Evolutionary conservation across 495 filamentous ascomycete genomes (phyloP).

Genomic region (Xylaria scruposa): DNA sequence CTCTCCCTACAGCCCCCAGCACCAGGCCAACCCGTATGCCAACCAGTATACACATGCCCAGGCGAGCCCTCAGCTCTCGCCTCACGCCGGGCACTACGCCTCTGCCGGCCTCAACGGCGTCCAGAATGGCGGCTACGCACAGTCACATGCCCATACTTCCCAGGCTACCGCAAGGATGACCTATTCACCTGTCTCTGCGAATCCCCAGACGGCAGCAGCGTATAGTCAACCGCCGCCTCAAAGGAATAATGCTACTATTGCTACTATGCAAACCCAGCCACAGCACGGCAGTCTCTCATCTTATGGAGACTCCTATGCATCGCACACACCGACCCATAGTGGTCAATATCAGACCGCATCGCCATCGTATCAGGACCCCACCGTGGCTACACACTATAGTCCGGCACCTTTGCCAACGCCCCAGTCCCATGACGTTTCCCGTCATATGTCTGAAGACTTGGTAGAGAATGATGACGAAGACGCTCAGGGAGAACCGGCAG

Average conservation of each 20-base stretch:
- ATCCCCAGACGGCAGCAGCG: conserved; percentile 29
- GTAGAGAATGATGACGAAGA: conserved; percentile 39
- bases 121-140: conserved; percentile 35
- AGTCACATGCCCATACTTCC: conserved; percentile 35
- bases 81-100: conserved; percentile 36
- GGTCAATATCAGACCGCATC: conserved; percentile 33
- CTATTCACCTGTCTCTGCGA: conserved; percentile 38
- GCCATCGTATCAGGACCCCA: conserved; percentile 37
- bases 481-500: conserved; percentile 39
- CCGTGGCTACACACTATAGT: conserved; percentile 36
- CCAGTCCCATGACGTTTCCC: conserved; percentile 33
- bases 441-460: conserved; percentile 32
- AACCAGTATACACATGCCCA: conserved; percentile 39
- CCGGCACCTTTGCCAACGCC: conserved; percentile 38
- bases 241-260: conserved; percentile 44
- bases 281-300: conserved; percentile 33
- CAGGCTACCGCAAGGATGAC: conserved; percentile 33
- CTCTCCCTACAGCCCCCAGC: conserved; percentile 40
- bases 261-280: conserved; percentile 46
- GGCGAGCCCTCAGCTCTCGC: conserved; percentile 36
- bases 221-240: conserved; percentile 30
- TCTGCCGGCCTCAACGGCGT: conserved; percentile 31
- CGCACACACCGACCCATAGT: conserved; percentile 36
- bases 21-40: conserved; percentile 35
- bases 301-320: conserved; percentile 37